Evolutionary conservation across 345 rosid genomes (phyloP).

Genomic region (Moringa oleifera): DNA sequence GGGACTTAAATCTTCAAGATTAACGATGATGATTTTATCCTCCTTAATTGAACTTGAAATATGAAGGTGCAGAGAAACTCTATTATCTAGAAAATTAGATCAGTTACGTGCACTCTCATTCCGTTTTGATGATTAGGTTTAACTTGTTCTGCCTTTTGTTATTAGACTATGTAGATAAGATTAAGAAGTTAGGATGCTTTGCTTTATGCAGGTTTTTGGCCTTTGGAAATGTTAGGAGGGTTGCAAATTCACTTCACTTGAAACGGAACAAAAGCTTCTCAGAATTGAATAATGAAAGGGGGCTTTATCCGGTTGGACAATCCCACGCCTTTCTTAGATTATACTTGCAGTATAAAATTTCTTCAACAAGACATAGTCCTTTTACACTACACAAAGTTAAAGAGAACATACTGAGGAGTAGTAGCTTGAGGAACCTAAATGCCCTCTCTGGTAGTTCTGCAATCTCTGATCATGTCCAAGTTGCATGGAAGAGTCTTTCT

Average conservation of each 20-base stretch:
- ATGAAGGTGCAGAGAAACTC: too few relatives aligned
- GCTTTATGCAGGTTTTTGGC: conserved; percentile 20
- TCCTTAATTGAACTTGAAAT: too few relatives aligned
- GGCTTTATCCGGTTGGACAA: neutral
- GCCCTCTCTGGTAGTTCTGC: conserved; percentile 32
- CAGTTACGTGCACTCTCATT: neutral
- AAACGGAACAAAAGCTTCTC: conserved; percentile 18
- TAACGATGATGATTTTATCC: too few relatives aligned
- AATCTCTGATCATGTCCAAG: conserved; percentile 45
- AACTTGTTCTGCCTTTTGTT: neutral
- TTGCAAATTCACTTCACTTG: conserved; percentile 16
- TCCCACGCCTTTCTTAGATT: conserved; percentile 22
- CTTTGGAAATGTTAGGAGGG: conserved; percentile 29
- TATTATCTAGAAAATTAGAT: too few relatives aligned
- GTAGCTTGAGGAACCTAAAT: conserved; percentile 26
- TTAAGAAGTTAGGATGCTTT: neutral
- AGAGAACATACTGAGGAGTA: conserved; percentile 19
- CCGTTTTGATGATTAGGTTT: neutral
- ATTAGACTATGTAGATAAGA: neutral
- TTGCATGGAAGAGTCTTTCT: conserved; percentile 63
- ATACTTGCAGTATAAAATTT: conserved; percentile 23
- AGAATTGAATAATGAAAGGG: neutral
- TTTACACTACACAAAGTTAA: conserved; percentile 21
- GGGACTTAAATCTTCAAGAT: too few relatives aligned
- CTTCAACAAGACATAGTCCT: conserved; percentile 21